Percentiles rank a stretch among this genome's conserved stretches.
Conservation (phyloP, 768 basidiomycete genomes). For the Mrakia blollopis region DNA sequence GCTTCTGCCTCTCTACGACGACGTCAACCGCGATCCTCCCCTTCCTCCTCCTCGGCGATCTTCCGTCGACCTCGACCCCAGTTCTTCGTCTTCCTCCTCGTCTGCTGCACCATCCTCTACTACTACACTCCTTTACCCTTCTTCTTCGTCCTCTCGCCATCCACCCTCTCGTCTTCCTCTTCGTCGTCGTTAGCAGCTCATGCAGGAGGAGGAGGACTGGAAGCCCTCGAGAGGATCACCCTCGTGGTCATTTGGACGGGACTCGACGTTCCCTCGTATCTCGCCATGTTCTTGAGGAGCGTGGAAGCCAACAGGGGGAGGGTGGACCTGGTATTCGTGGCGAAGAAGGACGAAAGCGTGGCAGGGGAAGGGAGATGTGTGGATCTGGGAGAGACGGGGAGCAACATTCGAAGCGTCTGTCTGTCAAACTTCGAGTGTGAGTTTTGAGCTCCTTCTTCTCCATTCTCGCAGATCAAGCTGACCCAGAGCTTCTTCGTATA, state of each 20-base stretch:
- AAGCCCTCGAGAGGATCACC: constrained; percentile 13
- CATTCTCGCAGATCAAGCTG: not conserved
- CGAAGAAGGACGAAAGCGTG: constrained; percentile 2
- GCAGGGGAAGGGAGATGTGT: constrained; percentile 19
- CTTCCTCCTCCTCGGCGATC: not conserved
- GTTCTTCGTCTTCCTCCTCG: constrained; percentile 5
- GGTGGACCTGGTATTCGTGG: constrained; percentile 30
- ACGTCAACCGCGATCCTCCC: not conserved
- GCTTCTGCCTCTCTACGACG: not conserved
- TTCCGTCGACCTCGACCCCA: not conserved
- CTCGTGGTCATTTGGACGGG: constrained; percentile 30
- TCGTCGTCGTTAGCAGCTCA: not conserved
- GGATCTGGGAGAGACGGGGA: constrained; percentile 13
- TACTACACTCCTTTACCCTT: not conserved
- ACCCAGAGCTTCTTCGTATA: not conserved
- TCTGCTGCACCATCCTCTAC: constrained; percentile 8
- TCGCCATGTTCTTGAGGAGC: constrained; percentile 15
- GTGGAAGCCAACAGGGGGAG: constrained; percentile 18
- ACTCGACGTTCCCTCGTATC: constrained; percentile 15
- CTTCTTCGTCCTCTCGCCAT: not conserved
- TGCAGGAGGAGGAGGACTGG: not conserved
- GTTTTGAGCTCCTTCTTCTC: not conserved
- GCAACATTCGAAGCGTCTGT: constrained; percentile 17
- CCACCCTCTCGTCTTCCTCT: not conserved
- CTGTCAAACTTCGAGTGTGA: constrained; percentile 23